Evolutionary conservation across 495 filamentous ascomycete species (phyloP).

Genomic region (Ascodesmis nigricans): DNA sequence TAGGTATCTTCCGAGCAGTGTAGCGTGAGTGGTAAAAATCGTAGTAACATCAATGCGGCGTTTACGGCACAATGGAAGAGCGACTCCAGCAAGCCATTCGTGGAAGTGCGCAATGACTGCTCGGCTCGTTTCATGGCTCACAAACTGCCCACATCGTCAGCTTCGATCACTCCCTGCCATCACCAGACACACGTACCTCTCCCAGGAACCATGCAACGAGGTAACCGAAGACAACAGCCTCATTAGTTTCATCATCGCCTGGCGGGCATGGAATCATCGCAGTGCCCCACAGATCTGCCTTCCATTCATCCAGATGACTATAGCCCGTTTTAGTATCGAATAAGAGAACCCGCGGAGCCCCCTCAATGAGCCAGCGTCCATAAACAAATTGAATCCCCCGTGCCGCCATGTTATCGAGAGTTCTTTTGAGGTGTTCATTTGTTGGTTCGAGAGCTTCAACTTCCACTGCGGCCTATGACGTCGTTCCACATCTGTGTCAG

Average conservation of each 20-base stretch:
- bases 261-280: slow-evolving; percentile 82
- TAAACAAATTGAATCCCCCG: slow-evolving; percentile 81
- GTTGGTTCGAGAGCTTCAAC: slow-evolving; percentile 78
- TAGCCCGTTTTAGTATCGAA: slow-evolving; percentile 92
- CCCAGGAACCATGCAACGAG: slow-evolving; percentile 94
- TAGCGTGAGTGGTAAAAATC: slow-evolving; percentile 97
- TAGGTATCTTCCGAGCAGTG: slow-evolving; percentile 79
- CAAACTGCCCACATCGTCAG: too few relatives aligned
- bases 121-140: slow-evolving; percentile 68
- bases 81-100: slow-evolving; percentile 96
- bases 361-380: slow-evolving; percentile 93
- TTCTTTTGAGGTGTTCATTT: slow-evolving; percentile 54
- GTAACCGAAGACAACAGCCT: slow-evolving; percentile 94
- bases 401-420: slow-evolving; percentile 72
- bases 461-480: slow-evolving; percentile 79
- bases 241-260: slow-evolving; percentile 85
- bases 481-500: too few relatives aligned
- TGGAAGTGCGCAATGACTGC: slow-evolving; percentile 97
- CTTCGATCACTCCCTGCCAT: too few relatives aligned
- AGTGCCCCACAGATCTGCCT: slow-evolving; percentile 78
- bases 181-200: slow-evolving; percentile 43
- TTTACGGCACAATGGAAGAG: slow-evolving; percentile 75
- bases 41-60: slow-evolving; percentile 90
- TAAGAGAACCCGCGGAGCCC: slow-evolving; percentile 75
- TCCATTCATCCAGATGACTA: slow-evolving; percentile 86